A percentile compares a stretch with the other conserved stretches of the same genome.
Conservation (phyloP, 148 eudicot species). For the Mesembryanthemum crystallinum region DNA sequence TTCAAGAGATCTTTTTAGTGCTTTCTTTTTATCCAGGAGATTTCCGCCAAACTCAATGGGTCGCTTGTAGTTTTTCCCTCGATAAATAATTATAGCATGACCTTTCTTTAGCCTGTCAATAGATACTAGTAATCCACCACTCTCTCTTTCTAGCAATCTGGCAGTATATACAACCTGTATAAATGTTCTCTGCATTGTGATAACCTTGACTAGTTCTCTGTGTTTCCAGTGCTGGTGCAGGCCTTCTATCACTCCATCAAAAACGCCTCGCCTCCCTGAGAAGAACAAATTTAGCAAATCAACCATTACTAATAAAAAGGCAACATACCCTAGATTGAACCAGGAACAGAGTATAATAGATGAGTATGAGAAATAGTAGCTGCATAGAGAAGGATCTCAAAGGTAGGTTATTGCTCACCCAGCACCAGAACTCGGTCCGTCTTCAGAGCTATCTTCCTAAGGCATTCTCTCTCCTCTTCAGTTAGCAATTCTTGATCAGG, state of each 20-base stretch:
- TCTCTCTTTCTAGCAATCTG: conserved; percentile 64
- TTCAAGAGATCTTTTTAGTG: conserved; percentile 74
- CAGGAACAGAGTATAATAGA: no score
- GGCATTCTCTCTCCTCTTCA: conserved; percentile 79
- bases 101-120: conserved; percentile 81
- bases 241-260: conserved; percentile 91
- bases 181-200: conserved; percentile 70
- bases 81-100: conserved; percentile 76
- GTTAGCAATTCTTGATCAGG: conserved; percentile 74
- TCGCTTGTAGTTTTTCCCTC: conserved; percentile 88
- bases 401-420: conserved; percentile 45
- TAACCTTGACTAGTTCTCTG: conserved; percentile 78
- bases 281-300: conserved; percentile 15
- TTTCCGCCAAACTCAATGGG: conserved; percentile 47
- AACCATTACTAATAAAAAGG: neutral
- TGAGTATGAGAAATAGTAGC: no score
- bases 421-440: conserved; percentile 57
- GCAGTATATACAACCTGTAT: conserved; percentile 67
- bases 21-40: conserved; percentile 75
- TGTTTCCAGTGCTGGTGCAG: conserved; percentile 98
- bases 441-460: conserved; percentile 68
- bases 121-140: conserved; percentile 70
- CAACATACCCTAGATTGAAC: neutral
- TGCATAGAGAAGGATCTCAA: conserved; percentile 1
- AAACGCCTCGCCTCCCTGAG: conserved; percentile 87